Base-by-base conservation (phyloP, 2,329 filamentous ascomycete species). In the Verticillium zaregamsianum region DNA sequence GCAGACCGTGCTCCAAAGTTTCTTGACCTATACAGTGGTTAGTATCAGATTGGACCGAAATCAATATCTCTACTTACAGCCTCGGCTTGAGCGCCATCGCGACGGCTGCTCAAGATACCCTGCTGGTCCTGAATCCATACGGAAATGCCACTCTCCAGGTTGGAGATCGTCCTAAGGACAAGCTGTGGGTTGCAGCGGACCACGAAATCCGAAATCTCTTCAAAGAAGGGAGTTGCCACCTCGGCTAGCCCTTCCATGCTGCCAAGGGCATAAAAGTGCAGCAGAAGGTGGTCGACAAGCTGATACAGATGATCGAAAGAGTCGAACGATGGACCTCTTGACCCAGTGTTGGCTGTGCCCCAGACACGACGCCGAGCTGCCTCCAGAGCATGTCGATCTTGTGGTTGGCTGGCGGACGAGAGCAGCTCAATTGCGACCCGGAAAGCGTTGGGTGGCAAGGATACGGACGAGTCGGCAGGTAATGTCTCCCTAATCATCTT, bases 221-320 rank as follows among this genome's bases (percentile, higher is more conserved):
- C 76, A 20, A 92, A 71, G 49, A 90, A 82, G 1, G 75, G 69
- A 3, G 74, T 71, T 4, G 80, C 68, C 4, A 73, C 70, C 1
- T 71, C 68, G 8, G 75, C 72, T 3, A 74, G 67, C n/a, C 81
- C 73, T 2, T 75, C 71, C 0, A 73, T 65, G 11, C 77, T 68
- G 9, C 81, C 71, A 0, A 76, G 69, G 2, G 73, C 68, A 69
- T 92, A 96, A 1, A 83, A 75, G 3, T 74, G 74, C 11, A 75
- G 73, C 54, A 94, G 76, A 0, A 84, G 76, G 15, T 77, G 72
- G 60, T 79, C 80, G 55, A 86, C 75, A 15, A 89, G 80, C 54
- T 80, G 81, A 69, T 93, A 90, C 1, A 96, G 74, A 59, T 85
- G 79, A 59, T 88, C 83, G 65, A 89, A 91, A 0, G 89, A 86